A percentile compares a stretch with the other conserved stretches of the same genome.
Conservation (phyloP, 768 basidiomycete species). For the Rhodotorula kratochvilovae region DNA sequence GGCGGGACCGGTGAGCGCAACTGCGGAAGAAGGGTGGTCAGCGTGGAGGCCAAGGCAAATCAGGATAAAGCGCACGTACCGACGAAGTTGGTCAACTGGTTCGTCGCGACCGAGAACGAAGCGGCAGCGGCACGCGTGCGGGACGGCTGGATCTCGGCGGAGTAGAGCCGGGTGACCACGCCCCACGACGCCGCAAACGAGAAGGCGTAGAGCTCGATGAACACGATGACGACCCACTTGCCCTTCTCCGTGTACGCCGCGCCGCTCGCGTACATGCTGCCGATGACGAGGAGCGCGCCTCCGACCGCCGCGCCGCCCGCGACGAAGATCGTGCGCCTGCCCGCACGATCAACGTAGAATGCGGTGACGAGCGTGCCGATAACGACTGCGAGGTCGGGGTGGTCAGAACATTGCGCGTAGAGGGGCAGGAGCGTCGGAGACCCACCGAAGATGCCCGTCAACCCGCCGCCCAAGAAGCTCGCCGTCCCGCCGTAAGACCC, state of each 20-base stretch:
- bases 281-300: conserved; percentile 51
- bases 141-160: conserved; percentile 55
- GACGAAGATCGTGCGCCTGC: conserved; percentile 51
- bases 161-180: conserved; percentile 44
- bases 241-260: conserved; percentile 2
- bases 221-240: conserved; percentile 30
- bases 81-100: conserved; percentile 20
- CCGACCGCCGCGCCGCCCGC: conserved; percentile 52
- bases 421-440: too few relatives aligned
- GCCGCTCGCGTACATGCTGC: conserved; percentile 43
- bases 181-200: conserved; percentile 51
- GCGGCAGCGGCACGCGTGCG: conserved; percentile 52
- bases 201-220: conserved; percentile 33
- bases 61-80: too few relatives aligned
- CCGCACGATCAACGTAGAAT: conserved; percentile 39
- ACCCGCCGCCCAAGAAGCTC: conserved; percentile 55
- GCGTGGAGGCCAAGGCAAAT: too few relatives aligned
- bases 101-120: conserved; percentile 10
- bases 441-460: conserved; percentile 52
- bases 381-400: conserved; percentile 40
- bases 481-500: conserved; percentile 53
- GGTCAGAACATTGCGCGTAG: background rate
- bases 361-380: conserved; percentile 22
- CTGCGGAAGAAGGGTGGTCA: too few relatives aligned
- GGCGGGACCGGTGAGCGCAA: background rate